A percentile compares a stretch with the other conserved stretches of the same genome.
Conservation (phyloP, 2,329 filamentous ascomycete genomes). For the Alternaria longipes region DNA sequence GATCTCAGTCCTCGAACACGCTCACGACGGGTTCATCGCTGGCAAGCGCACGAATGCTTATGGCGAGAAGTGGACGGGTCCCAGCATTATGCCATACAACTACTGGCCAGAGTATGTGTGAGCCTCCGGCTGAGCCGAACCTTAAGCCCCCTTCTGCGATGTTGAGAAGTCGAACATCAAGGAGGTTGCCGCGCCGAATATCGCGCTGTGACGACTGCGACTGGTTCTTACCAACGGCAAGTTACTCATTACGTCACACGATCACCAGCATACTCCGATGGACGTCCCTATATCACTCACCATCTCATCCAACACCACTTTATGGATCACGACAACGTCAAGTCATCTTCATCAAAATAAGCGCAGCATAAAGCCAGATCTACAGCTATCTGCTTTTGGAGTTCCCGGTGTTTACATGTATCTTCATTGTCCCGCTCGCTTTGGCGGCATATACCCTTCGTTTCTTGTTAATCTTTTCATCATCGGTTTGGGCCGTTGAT, state of each 20-base stretch:
- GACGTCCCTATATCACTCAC: neutral
- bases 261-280: neutral
- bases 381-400: neutral
- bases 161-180: constrained; percentile 17
- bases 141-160: constrained; percentile 1
- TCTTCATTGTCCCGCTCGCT: neutral
- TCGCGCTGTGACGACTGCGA: neutral
- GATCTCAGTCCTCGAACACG: constrained; percentile 63
- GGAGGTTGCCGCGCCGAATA: constrained; percentile 34
- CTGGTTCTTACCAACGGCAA: neutral
- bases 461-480: constrained; percentile 2
- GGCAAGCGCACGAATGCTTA: constrained; percentile 62
- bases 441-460: constrained; percentile 12
- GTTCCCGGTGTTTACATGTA: neutral
- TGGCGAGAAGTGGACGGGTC: constrained; percentile 64
- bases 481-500: neutral
- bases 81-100: constrained; percentile 59
- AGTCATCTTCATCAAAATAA: neutral
- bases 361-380: neutral
- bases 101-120: constrained; percentile 61
- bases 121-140: constrained; percentile 19
- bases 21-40: constrained; percentile 64
- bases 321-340: neutral
- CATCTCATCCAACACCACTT: neutral
- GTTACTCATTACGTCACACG: neutral